These are phyloP conservation scores for Marvania coccoides DNA, from an alignment of 139 green algal genomes.

Conservation along the genomic window DNA sequence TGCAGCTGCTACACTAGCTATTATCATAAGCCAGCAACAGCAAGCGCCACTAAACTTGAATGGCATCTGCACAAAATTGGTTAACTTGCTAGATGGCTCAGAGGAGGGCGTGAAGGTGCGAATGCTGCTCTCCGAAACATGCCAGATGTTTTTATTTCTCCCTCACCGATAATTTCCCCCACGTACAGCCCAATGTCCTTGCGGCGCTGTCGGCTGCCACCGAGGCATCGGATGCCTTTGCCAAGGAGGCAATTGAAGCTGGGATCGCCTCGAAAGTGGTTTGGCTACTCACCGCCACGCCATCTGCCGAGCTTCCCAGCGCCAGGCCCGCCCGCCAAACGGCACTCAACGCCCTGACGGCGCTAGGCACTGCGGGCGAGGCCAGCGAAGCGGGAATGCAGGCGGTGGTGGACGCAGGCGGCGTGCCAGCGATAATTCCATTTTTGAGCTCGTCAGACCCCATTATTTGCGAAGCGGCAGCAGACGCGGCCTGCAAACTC, in stretches of 20 bases:
- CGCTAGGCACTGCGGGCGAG: constrained; percentile 16
- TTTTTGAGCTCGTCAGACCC: not conserved
- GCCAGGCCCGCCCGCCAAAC: too few species aligned
- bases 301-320: too few species aligned
- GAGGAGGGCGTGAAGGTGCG: not conserved
- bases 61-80: not conserved
- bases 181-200: constrained; percentile 5
- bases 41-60: not conserved
- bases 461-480: constrained; percentile 10
- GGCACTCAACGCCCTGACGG: constrained; percentile 12
- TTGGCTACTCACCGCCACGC: not conserved
- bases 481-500: constrained; percentile 18
- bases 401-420: constrained; percentile 4
- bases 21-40: not conserved
- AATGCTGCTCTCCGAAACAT: too few species aligned
- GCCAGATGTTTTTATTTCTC: too few species aligned
- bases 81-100: not conserved
- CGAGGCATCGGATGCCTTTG: not conserved
- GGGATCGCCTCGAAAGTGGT: not conserved
- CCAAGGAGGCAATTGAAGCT: constrained; percentile 1
- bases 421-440: constrained; percentile 1
- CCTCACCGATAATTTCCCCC: too few species aligned
- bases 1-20: not conserved
- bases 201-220: constrained; percentile 4
- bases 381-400: not conserved